Conservation (phyloP, 345 rosid genomes). For the Syzygium aqueum region DNA sequence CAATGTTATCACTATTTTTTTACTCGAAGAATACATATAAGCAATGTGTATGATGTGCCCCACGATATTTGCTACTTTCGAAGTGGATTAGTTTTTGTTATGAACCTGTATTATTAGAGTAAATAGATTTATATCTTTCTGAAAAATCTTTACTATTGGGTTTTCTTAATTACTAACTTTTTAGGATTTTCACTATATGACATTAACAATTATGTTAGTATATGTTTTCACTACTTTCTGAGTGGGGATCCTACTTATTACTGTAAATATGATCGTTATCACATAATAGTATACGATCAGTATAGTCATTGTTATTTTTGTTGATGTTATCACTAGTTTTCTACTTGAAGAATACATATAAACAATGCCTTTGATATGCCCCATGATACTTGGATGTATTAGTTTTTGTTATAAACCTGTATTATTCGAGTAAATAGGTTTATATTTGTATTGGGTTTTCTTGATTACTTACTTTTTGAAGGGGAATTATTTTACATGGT, state of each 20-base stretch:
- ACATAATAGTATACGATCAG: not conserved
- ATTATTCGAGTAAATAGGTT: not conserved
- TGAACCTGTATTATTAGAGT: not conserved
- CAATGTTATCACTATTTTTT: not conserved
- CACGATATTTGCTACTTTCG: too few species aligned
- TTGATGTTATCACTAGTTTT: not conserved
- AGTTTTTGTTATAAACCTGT: not conserved
- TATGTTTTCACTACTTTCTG: too few species aligned
- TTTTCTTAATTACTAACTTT: not conserved
- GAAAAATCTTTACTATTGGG: not conserved
- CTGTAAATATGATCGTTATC: not conserved
- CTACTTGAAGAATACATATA: not conserved
- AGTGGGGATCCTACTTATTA: not conserved
- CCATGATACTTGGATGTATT: not conserved
- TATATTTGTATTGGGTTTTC: not conserved
- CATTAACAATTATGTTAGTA: not conserved
- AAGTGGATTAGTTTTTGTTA: not conserved
- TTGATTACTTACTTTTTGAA: not conserved
- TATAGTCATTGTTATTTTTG: not conserved
- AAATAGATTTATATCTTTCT: not conserved
- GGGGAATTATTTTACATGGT: not conserved
- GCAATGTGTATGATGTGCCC: not conserved
- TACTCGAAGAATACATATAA: not conserved
- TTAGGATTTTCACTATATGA: not conserved
- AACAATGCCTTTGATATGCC: not conserved